Conservation (phyloP, 2,329 filamentous ascomycete genomes). For the Paecilomyces formosus region DNA sequence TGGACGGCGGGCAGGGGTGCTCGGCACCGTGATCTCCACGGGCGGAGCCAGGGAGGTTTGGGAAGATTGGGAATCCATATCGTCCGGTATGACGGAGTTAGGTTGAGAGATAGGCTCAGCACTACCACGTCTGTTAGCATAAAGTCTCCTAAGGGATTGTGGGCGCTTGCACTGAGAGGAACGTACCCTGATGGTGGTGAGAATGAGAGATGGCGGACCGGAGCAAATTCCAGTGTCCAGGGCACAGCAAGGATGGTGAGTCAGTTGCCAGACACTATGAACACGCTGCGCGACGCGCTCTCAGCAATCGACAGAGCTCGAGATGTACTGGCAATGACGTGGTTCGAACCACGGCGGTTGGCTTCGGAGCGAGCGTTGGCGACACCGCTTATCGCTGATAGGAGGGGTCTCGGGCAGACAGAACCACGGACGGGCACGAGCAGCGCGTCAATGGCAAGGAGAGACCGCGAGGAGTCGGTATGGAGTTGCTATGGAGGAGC, state of each 20-base stretch:
- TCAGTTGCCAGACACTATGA: neutral
- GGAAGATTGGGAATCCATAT: conserved; percentile 16
- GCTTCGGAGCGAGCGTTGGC: neutral
- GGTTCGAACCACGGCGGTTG: neutral
- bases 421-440: neutral
- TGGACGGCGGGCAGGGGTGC: conserved; percentile 23
- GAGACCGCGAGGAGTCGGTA: neutral
- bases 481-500: neutral
- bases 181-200: neutral
- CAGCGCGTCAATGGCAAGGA: neutral
- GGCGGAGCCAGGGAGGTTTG: conserved; percentile 26
- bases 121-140: neutral
- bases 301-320: neutral
- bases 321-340: neutral
- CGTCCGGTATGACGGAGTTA: conserved; percentile 24
- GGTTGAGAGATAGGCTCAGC: neutral
- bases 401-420: conserved; percentile 13
- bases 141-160: neutral
- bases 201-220: neutral
- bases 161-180: neutral
- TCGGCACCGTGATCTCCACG: conserved; percentile 29
- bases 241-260: neutral
- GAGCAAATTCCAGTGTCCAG: neutral
- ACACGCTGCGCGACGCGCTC: neutral
- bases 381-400: conserved; percentile 19